Base-by-base conservation (phyloP, 805 yeast genomes). In the Ogataea paraovalis region DNA sequence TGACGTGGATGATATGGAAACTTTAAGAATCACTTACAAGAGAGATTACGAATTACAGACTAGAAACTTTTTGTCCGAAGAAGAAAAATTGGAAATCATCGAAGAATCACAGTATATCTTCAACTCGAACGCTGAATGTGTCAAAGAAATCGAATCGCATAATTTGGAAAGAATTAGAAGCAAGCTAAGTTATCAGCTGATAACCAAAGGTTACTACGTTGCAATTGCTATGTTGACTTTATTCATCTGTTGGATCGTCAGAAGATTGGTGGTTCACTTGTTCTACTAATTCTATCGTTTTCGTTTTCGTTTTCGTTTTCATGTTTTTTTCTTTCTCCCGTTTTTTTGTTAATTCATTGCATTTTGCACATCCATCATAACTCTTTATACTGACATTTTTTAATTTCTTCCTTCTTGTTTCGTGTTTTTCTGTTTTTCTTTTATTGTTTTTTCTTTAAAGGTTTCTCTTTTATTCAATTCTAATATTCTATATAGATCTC, bases 11-110 rank as follows among this genome's bases (percentile, higher is more conserved):
- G 87, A 84, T 58, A 86, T 82, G 59, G 79, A 80, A 57, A 71
- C 74, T 47, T 75, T 87, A 54, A 76, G 94, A 61, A 66, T 80
- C 42, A 63, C 70, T 27, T 88, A 83, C 69, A 87, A 87, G 69
- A 75, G 85, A 55, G 86, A 84, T 55, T 87, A 83, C 65, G 96
- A 87, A 68, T 69, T 87, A 47, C 80, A 79, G 41, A 87, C 96
- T 4, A 76, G 96, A 60, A 77, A 81, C 54, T 70, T 68, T n/a
- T 72, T 87, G 51, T 74, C 84, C 2, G 96, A 87, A 65, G 69
- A 68, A 36, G 86, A 87, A 66, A 88, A 87, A 68, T 64, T 70
- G 47, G 86, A 83, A 46, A 75, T 87, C 52, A 81, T 87, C 41
- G 76, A 78, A 30, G 92, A 86, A 60, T 72, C 90, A 9, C 72